Conservation (phyloP, 768 basidiomycete species). For the Trametes cubensis region DNA sequence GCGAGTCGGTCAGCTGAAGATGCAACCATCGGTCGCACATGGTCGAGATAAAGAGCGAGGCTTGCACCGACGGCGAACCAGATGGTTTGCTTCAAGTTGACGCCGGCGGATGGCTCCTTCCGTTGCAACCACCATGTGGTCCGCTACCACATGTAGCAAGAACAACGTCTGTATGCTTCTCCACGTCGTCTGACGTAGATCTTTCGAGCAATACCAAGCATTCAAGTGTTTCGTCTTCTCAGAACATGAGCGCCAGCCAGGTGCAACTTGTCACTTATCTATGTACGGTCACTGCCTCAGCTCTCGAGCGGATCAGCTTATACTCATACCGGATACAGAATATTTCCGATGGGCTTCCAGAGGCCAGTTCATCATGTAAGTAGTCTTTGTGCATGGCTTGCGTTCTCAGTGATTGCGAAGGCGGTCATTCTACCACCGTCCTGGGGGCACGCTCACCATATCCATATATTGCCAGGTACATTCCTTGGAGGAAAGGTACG, state of each 20-base stretch:
- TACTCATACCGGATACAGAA: too few species aligned
- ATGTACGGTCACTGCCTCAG: not conserved
- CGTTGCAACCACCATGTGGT: slow-evolving; percentile 12
- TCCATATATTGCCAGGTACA: not conserved
- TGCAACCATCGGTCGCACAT: not conserved
- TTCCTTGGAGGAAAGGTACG: not conserved
- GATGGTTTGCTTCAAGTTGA: slow-evolving; percentile 5
- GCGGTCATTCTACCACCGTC: too few species aligned
- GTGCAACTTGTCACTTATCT: too few species aligned
- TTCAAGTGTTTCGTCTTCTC: too few species aligned
- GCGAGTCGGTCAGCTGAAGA: slow-evolving; percentile 10
- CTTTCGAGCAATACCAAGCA: too few species aligned
- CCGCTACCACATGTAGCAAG: not conserved
- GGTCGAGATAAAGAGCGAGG: slow-evolving; percentile 8
- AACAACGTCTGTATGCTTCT: not conserved
- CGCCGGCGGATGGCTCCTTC: slow-evolving; percentile 6
- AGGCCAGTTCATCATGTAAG: too few species aligned
- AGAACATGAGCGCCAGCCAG: too few species aligned
- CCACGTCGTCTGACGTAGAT: not conserved
- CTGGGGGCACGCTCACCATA: too few species aligned
- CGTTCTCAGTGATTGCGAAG: too few species aligned
- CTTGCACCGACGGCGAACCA: not conserved
- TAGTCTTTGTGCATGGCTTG: too few species aligned
- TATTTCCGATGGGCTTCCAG: too few species aligned
- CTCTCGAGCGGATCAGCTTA: too few species aligned